Evolutionary conservation across 2,329 filamentous ascomycete species (phyloP), one percentile per base, ranked within the genome.

Genomic region (Arthrobotrys entomopaga): DNA sequence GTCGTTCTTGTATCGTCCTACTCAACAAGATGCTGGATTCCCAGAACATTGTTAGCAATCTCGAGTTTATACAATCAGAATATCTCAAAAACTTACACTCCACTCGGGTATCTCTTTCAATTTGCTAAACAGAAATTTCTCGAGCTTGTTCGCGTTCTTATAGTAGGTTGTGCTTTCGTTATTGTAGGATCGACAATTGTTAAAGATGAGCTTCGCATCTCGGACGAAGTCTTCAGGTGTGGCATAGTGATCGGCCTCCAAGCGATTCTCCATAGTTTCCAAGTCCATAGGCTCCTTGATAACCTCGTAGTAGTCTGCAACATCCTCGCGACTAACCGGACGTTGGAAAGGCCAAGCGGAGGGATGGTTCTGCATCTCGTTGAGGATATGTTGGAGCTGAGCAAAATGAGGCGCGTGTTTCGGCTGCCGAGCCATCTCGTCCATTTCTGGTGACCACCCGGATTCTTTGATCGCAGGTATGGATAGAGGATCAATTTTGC

Each of bases 301-400:
- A 75, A 98, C 93, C 72, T 97, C 92, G 84, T 98, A 98, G 83
- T 99, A 99, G 81, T 99, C 95, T n/a, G 92, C 89, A 0, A 99
- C 95, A 77, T 98, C 95, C 79, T 99, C 95, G 77, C 90, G 89
- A 81, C 96, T 97, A 77, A 99, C 95, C 0, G 95, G 94, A 24
- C 92, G 88, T 34, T 95, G 86, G 84, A 99, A 99, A 0, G 95
- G 95, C 95, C 95, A 99, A 0, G 93, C 91, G 6, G 91, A 90
- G 78, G 89, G 89, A 82, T 97, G 93, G 81, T 97, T 98, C 81
- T 98, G 93, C 82, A 98, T 88, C 80, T 97, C 92, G 82, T 96
- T 97, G 77, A 99, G 89, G 5, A 99, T 87, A 81, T 95, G 92
- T 11, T 97, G 87, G 1, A 99, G 89, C 78, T 96, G 91, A 81